These are phyloP conservation scores for Yamadazyma triangularis DNA, from an alignment of 1,139 yeast species.

Conservation along the genomic window DNA sequence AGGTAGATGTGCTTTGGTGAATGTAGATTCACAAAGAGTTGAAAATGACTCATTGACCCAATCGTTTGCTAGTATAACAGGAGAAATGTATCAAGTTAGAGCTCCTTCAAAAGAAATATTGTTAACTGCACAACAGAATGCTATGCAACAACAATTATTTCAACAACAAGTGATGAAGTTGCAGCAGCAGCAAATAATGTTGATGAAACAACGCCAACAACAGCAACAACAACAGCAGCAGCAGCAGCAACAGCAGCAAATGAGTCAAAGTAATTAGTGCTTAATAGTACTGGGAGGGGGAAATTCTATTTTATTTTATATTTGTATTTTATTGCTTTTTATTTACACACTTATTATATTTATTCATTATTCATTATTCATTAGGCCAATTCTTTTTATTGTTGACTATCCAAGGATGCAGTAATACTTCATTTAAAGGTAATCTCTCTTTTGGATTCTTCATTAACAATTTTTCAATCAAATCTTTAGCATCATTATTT, in stretches of 20 bases:
- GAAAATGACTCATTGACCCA: conserved; percentile 35
- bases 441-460: conserved; percentile 68
- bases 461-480: conserved; percentile 56
- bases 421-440: conserved; percentile 53
- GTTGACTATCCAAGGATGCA: conserved; percentile 80
- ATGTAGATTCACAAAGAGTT: conserved; percentile 43
- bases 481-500: conserved; percentile 70
- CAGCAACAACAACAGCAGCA: conserved; percentile 21
- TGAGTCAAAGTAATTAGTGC: no score
- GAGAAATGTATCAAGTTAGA: conserved; percentile 53
- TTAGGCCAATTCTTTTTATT: conserved; percentile 48
- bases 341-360: background rate
- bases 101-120: conserved; percentile 55
- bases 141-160: conserved; percentile 43
- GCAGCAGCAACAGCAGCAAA: conserved; percentile 17
- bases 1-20: conserved; percentile 72
- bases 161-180: conserved; percentile 46
- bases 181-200: conserved; percentile 33
- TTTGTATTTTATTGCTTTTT: no score
- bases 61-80: conserved; percentile 50
- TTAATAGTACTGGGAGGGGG: no score
- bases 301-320: no score
- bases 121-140: conserved; percentile 41
- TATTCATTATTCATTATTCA: background rate
- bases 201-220: conserved; percentile 28